Evolutionary conservation across 2,329 filamentous ascomycete genomes (phyloP).

Genomic region (Fusarium guadeloupense): DNA sequence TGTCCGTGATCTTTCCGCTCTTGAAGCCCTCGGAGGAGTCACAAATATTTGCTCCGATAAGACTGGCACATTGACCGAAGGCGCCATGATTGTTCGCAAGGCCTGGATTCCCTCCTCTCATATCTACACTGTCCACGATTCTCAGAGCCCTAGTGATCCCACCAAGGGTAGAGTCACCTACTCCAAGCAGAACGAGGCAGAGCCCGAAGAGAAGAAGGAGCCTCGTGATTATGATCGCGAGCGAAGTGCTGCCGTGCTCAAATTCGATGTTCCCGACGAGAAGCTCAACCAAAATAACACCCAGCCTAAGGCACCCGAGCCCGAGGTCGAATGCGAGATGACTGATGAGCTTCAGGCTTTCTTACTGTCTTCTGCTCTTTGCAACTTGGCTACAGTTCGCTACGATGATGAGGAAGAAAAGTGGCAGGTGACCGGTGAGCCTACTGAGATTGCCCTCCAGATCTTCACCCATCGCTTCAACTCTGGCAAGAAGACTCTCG

Average conservation of each 20-base stretch:
- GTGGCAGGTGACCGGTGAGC: conserved; percentile 75
- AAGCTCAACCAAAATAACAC: conserved; percentile 54
- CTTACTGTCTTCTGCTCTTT: conserved; percentile 67
- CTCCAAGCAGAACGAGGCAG: conserved; percentile 48
- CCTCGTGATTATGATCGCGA: conserved; percentile 67
- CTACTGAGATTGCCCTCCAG: conserved; percentile 80
- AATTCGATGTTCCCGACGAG: conserved; percentile 69
- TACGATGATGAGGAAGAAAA: conserved; percentile 62
- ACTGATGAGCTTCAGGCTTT: conserved; percentile 62
- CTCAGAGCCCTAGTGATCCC: conserved; percentile 69
- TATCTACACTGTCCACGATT: conserved; percentile 68
- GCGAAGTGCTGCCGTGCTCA: conserved; percentile 67
- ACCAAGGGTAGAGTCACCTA: conserved; percentile 65
- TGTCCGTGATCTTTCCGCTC: conserved; percentile 70
- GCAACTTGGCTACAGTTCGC: conserved; percentile 70
- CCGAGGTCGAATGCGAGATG: conserved; percentile 55
- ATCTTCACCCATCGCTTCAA: conserved; percentile 77
- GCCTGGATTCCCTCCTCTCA: conserved; percentile 69
- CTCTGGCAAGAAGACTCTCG: conserved; percentile 63
- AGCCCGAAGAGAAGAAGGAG: conserved; percentile 49
- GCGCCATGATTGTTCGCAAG: conserved; percentile 75
- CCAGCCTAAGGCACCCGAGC: conserved; percentile 37
- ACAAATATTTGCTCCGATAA: conserved; percentile 80
- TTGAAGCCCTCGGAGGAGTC: conserved; percentile 75
- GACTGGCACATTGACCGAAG: conserved; percentile 74